phyloP scores from a whole-genome alignment of 805 yeast species.

The Saccharomycopsis fermentans region DNA sequence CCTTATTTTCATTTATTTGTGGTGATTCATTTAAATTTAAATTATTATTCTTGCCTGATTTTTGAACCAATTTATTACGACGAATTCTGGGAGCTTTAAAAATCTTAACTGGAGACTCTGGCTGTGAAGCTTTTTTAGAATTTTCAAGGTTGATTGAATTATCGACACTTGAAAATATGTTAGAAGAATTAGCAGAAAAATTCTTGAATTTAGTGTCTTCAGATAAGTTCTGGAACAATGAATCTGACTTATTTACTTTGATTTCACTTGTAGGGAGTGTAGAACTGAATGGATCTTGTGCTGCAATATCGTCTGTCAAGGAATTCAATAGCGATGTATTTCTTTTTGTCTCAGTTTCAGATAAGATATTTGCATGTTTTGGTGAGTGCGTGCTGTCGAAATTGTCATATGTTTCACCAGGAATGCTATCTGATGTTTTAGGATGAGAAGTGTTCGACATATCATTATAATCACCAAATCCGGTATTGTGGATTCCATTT shows the following conservation, averaged over 20 bases:
- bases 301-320: slow-evolving; percentile 11
- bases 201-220: slow-evolving; percentile 10
- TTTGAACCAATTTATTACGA: slow-evolving; percentile 20
- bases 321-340: slow-evolving; percentile 18
- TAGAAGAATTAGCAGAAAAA: slow-evolving; percentile 4
- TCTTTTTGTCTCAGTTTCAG: slow-evolving; percentile 17
- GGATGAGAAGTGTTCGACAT: slow-evolving; percentile 2
- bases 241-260: slow-evolving; percentile 16
- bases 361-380: slow-evolving; percentile 11
- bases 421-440: not conserved
- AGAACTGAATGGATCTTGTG: slow-evolving; percentile 8
- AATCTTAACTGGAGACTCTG: slow-evolving; percentile 30
- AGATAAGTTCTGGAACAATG: slow-evolving; percentile 10
- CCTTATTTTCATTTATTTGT: slow-evolving; percentile 15
- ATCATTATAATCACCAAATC: slow-evolving; percentile 9
- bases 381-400: not conserved
- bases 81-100: slow-evolving; percentile 40
- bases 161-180: not conserved
- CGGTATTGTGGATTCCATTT: not conserved
- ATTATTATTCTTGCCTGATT: slow-evolving; percentile 9
- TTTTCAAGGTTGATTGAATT: slow-evolving; percentile 9
- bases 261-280: slow-evolving; percentile 1
- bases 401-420: not conserved
- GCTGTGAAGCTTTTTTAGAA: not conserved
- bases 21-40: not conserved